Evolutionary conservation across 2,329 filamentous ascomycete species (phyloP), one percentile per base, ranked within the genome.

Genomic region (Chrysoporthe puriensis): DNA sequence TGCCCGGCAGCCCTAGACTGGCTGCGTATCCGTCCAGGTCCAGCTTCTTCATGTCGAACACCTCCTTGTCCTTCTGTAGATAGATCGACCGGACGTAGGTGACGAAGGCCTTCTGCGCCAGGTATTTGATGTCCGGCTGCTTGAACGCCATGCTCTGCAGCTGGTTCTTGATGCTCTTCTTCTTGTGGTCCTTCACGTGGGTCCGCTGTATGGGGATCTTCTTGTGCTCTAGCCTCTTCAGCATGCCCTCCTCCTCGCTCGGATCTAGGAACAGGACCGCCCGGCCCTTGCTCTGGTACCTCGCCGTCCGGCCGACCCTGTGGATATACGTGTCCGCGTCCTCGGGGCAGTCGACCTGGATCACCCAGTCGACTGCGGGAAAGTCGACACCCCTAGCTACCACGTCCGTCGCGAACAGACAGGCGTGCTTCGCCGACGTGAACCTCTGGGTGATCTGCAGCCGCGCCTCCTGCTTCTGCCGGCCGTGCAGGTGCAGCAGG

Each of bases 271-370:
- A 97, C 0, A 99, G 79, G 0, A 98, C 93, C 1, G 96, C 95
- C 50, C 91, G 89, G 8, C 96, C 96, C 64, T 93, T 88, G 71
- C 91, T 91, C 74, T 97, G 91, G 77, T 96, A 98, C 32, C 95
- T 88, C n/a, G 96, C 96, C 21, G 96, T 98, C 42, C 96, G 88
- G 1, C 96, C 96, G 4, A 97, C 95, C 68, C 96, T 89, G 79
- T 99, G 96, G 73, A 99, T 98, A 75, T 99, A 99, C 0, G 96
- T 99, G 75, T 98, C 96, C 4, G 92, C 91, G 77, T 99, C 95
- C 78, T 99, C 96, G 0, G 96, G 96, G 72, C 93, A 97, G 77
- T 99, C 96, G n/a, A 93, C 86, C 77, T 99, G 96, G n/a, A 99
- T 93, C 5, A 99, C 96, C 91, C 96, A 99, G 77, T 99, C 96